Conservation (phyloP, 176 grass and related monocot species). For the Hyparrhenia diplandra region DNA sequence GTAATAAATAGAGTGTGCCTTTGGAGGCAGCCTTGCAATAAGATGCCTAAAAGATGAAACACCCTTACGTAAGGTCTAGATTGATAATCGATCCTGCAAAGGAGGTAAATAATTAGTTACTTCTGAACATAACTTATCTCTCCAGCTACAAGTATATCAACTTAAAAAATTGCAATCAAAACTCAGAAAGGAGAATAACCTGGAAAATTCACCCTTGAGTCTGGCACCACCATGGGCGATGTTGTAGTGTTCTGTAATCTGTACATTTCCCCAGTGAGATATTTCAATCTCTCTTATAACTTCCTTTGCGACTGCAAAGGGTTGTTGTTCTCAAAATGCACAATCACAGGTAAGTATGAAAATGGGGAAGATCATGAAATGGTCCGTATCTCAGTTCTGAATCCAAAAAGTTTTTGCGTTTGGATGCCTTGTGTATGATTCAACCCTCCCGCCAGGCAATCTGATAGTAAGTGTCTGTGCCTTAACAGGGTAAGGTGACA, state of each 20-base stretch:
- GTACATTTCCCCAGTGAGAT: constrained; percentile 94
- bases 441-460: constrained; percentile 82
- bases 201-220: constrained; percentile 96
- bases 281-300: constrained; percentile 90
- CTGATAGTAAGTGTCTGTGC: constrained; percentile 77
- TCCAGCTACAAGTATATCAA: not conserved
- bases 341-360: constrained; percentile 63
- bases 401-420: constrained; percentile 64
- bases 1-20: constrained; percentile 94
- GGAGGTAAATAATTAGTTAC: constrained; percentile 14
- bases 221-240: constrained; percentile 82
- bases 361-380: constrained; percentile 67
- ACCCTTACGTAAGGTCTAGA: constrained; percentile 71
- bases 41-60: constrained; percentile 86
- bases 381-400: constrained; percentile 90
- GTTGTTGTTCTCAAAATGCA: constrained; percentile 99
- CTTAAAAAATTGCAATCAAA: no score
- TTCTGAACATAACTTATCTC: not conserved
- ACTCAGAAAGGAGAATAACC: constrained; percentile 41
- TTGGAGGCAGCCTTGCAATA: constrained; percentile 77
- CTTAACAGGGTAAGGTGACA: constrained; percentile 85
- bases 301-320: constrained; percentile 87
- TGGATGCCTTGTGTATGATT: constrained; percentile 84
- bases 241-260: constrained; percentile 86
- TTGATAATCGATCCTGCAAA: constrained; percentile 90